These are phyloP conservation scores for Coemansia sp. DNA, from an alignment of 192 early-diverging fungal genomes.

Conservation along the genomic window DNA sequence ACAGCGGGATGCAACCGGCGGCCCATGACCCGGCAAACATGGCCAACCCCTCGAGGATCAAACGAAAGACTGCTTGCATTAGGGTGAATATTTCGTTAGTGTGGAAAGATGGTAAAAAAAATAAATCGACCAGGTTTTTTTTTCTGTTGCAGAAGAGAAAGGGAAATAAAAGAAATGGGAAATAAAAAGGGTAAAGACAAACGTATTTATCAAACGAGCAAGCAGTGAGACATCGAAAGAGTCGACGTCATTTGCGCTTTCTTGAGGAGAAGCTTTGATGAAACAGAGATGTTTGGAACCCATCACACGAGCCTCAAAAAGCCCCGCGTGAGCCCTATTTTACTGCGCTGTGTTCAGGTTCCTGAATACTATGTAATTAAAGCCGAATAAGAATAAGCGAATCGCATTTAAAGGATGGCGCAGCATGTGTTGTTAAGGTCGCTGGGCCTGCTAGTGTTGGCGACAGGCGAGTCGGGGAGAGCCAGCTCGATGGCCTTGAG, in stretches of 20 bases:
- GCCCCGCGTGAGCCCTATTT: no score
- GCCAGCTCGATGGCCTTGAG: constrained; percentile 14
- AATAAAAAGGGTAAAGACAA: no score
- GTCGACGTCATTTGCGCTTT: no score
- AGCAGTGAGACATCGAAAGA: no score
- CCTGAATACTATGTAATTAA: background rate
- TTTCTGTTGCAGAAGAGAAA: background rate
- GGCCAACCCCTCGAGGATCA: constrained; percentile 55
- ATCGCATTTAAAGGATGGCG: constrained; percentile 18
- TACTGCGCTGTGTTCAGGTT: background rate
- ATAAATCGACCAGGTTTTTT: background rate
- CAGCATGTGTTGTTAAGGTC: constrained; percentile 11
- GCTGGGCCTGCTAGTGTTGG: background rate
- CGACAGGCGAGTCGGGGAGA: background rate
- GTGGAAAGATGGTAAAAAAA: background rate
- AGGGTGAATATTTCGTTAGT: background rate
- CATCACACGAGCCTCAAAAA: no score
- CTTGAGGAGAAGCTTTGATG: no score
- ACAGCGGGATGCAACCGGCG: constrained; percentile 83
- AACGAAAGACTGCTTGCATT: constrained; percentile 50
- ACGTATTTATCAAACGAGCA: no score
- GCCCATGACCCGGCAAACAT: constrained; percentile 87
- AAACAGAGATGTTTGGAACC: no score
- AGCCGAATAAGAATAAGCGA: background rate
- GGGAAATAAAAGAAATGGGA: no score